These are phyloP conservation scores for Penicillium frequentans DNA, from an alignment of 2,329 filamentous ascomycete species.

Conservation along the genomic window DNA sequence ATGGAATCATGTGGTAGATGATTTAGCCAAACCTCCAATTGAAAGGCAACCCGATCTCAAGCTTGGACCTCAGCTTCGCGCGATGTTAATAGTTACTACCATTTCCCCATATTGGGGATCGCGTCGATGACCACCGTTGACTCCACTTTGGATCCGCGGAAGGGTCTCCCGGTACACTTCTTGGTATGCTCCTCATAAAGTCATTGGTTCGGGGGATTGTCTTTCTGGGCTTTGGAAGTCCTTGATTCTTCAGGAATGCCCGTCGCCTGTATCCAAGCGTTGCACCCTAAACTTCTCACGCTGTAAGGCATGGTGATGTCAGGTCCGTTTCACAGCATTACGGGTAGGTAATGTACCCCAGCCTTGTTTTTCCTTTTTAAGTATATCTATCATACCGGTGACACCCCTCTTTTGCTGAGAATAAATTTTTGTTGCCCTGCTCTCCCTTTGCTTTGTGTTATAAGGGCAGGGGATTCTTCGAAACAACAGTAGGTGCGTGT, in stretches of 20 bases:
- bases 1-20: slow-evolving; percentile 8
- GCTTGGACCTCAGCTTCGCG: neutral
- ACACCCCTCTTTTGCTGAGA: neutral
- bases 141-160: neutral
- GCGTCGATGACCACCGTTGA: neutral
- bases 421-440: neutral
- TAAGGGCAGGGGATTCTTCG: neutral
- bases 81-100: neutral
- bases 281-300: slow-evolving; percentile 7
- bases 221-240: neutral
- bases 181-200: slow-evolving; percentile 1
- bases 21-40: neutral
- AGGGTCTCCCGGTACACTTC: neutral
- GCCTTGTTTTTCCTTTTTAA: neutral
- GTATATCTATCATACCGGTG: slow-evolving; percentile 22
- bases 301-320: slow-evolving; percentile 16
- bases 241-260: slow-evolving; percentile 24
- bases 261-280: slow-evolving; percentile 6
- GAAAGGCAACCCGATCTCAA: neutral
- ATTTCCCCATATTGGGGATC: slow-evolving; percentile 1
- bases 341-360: neutral
- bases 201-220: slow-evolving; percentile 12
- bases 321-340: slow-evolving; percentile 13
- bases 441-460: neutral
- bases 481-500: neutral